A percentile compares a stretch with the other conserved stretches of the same genome.
phyloP scores from a whole-genome alignment of 2,329 filamentous ascomycete species.

The Diaporthe citri region DNA sequence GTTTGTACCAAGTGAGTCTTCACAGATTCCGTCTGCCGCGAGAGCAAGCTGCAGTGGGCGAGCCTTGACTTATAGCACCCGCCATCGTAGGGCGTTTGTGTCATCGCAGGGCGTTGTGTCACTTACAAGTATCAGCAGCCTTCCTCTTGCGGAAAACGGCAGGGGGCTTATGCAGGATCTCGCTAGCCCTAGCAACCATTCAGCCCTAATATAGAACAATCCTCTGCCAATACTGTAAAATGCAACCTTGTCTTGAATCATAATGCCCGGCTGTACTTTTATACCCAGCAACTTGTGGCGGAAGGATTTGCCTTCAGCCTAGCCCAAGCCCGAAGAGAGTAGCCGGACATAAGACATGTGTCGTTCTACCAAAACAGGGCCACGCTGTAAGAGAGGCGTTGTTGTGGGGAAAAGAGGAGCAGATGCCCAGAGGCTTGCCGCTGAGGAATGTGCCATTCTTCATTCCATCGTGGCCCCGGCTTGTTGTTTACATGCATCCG shows the following conservation, averaged over 20 bases:
- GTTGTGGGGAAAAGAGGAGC: background rate
- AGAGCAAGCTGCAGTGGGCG: background rate
- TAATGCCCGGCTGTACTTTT: background rate
- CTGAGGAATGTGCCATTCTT: background rate
- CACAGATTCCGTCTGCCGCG: background rate
- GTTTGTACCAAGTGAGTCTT: background rate
- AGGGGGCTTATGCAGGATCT: conserved; percentile 3
- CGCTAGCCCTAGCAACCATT: conserved; percentile 3
- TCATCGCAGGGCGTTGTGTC: background rate
- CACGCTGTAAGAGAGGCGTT: background rate
- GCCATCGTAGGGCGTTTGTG: background rate
- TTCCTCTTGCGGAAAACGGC: background rate
- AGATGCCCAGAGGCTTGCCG: background rate
- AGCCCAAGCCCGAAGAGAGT: background rate
- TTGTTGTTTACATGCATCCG: conserved; percentile 26
- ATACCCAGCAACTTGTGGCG: background rate
- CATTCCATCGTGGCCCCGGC: background rate
- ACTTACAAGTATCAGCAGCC: background rate
- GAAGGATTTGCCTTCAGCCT: background rate
- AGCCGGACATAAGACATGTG: background rate
- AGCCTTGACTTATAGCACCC: background rate
- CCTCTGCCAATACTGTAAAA: background rate
- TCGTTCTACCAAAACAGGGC: background rate
- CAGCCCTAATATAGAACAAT: background rate
- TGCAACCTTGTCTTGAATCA: background rate